Percentiles rank a stretch among this genome's conserved stretches.
Conservation (phyloP, 345 rosid species). For the Eucalyptus guilfoylei region DNA sequence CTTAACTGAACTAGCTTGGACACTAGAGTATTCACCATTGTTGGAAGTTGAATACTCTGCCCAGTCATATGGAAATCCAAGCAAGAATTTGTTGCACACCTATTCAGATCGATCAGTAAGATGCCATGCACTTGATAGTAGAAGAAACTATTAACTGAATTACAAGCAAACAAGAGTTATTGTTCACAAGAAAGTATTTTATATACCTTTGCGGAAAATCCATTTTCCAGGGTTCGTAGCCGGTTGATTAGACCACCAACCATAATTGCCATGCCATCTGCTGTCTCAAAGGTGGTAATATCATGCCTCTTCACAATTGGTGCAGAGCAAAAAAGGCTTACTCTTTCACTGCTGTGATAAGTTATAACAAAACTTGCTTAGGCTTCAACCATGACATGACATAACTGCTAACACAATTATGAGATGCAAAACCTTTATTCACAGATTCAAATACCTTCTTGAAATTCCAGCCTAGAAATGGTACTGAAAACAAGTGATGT, state of each 20-base stretch:
- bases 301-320: slow-evolving; percentile 24
- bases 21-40: background rate
- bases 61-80: slow-evolving; percentile 46
- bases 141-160: background rate
- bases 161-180: background rate
- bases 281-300: slow-evolving; percentile 26
- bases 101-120: background rate
- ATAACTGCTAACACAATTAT: background rate
- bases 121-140: background rate
- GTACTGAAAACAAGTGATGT: background rate
- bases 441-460: background rate
- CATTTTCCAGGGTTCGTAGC: slow-evolving; percentile 24
- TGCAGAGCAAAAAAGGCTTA: slow-evolving; percentile 27
- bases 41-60: slow-evolving; percentile 4
- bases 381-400: background rate
- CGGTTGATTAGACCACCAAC: slow-evolving; percentile 25
- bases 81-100: slow-evolving; percentile 32
- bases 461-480: background rate
- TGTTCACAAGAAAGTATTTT: background rate
- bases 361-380: background rate
- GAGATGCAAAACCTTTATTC: background rate
- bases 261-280: slow-evolving; percentile 25
- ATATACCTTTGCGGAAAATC: slow-evolving; percentile 27
- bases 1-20: background rate
- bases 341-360: slow-evolving; percentile 9